Evolutionary conservation across 2,329 filamentous ascomycete genomes (phyloP), one percentile per base, ranked within the genome.

Genomic region (Lachnellula subtilissima): DNA sequence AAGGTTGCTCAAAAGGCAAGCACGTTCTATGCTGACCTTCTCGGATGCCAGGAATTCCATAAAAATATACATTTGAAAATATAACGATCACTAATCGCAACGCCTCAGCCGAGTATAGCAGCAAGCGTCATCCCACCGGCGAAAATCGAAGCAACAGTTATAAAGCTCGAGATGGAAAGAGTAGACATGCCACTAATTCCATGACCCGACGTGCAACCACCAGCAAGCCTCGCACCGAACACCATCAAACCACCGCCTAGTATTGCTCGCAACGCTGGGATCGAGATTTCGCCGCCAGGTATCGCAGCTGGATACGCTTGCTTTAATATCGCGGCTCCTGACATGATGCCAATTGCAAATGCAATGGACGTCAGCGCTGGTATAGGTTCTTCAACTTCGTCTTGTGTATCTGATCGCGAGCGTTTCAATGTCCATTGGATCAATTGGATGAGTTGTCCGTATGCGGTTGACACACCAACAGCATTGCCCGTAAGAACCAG

Each of bases 171-270:
- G 4, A 80, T 71, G 0, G 80, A 84, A 50, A 88, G 72, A 57
- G 84, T 72, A n/a, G 81, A 80, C 65, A 88, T 77, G 0, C 86
- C 86, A 56, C 81, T 86, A 60, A 89, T 83, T 0, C 86, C 86
- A 67, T 89, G 86, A 0, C 86, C 85, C 5, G 82, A 85, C 0
- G 85, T 86, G 61, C 86, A 89, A 0, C 86, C 86, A 1, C 84
- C 84, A 0, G 81, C 85, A 53, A 87, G 65, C 49, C 84, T 77
- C 1, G 83, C 76, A 1, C 86, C 86, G 8, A 88, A 66, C 0
- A 78, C 76, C 72, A 87, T 80, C 14, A 79, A 56, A 3, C 79
- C 72, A 0, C 85, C 86, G 1, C 85, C 85, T 0, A 75, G 47
- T 0, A 77, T 64, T 0, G 82, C 79, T 58, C 73, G 66, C 2